These are phyloP conservation scores for Termitomyces sp. DNA, from an alignment of 768 basidiomycete genomes.

Conservation along the genomic window DNA sequence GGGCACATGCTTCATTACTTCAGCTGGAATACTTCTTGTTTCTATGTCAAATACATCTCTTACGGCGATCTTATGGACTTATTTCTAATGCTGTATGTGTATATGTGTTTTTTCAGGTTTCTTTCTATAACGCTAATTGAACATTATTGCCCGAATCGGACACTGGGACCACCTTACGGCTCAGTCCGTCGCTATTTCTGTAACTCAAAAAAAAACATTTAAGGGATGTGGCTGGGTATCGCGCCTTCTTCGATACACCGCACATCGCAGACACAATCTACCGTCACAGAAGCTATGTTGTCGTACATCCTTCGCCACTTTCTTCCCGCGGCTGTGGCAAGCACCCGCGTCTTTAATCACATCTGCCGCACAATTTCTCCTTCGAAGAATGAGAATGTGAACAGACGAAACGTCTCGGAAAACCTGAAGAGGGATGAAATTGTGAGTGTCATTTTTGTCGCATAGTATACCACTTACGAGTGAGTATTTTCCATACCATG, in stretches of 20 bases:
- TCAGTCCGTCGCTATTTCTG: neutral
- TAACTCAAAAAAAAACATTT: neutral
- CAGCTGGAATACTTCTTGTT: too few species aligned
- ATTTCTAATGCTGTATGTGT: too few species aligned
- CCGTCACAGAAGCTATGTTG: neutral
- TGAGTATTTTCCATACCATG: neutral
- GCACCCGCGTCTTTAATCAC: neutral
- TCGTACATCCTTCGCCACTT: neutral
- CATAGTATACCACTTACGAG: neutral
- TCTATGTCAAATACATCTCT: too few species aligned
- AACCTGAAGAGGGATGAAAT: neutral
- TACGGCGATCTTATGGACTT: too few species aligned
- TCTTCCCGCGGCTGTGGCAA: neutral
- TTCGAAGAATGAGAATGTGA: neutral
- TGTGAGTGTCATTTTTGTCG: neutral
- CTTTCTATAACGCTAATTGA: neutral
- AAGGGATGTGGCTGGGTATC: neutral
- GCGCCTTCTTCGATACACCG: neutral
- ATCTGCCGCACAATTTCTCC: neutral
- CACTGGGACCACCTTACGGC: too few species aligned
- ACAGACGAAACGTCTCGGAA: neutral
- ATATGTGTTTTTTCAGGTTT: too few species aligned
- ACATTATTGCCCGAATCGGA: neutral
- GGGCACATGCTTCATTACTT: too few species aligned
- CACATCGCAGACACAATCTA: neutral